phyloP scores from a whole-genome alignment of 805 yeast genomes.

The Yarrowia sp. region DNA sequence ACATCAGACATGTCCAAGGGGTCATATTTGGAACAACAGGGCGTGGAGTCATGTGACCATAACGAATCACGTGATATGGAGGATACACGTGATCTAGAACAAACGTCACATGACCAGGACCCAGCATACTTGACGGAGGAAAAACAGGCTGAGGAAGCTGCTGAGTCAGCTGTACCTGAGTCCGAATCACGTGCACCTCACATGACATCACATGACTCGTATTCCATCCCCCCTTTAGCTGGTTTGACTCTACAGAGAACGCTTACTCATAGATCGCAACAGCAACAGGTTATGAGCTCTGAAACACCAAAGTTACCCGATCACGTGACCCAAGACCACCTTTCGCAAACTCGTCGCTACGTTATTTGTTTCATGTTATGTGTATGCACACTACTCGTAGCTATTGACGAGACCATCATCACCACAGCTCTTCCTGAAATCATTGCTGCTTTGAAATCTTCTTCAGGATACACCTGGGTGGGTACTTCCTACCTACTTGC shows the following conservation, averaged over 20 bases:
- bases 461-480: conserved; percentile 53
- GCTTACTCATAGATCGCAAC: not conserved
- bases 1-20: no score
- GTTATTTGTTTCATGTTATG: conserved; percentile 23
- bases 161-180: no score
- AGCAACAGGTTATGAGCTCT: not conserved
- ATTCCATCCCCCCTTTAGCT: not conserved
- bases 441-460: conserved; percentile 51
- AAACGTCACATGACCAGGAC: not conserved
- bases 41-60: no score
- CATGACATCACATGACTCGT: not conserved
- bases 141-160: no score
- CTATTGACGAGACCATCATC: conserved; percentile 55
- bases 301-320: not conserved
- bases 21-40: no score
- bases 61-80: not conserved
- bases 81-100: not conserved
- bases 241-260: not conserved
- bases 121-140: no score
- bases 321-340: conserved; percentile 12
- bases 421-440: conserved; percentile 53
- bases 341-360: not conserved
- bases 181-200: not conserved
- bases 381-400: conserved; percentile 33
- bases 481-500: conserved; percentile 63